Conservation (phyloP, 768 basidiomycete genomes). For the Collybiopsis confluens region DNA sequence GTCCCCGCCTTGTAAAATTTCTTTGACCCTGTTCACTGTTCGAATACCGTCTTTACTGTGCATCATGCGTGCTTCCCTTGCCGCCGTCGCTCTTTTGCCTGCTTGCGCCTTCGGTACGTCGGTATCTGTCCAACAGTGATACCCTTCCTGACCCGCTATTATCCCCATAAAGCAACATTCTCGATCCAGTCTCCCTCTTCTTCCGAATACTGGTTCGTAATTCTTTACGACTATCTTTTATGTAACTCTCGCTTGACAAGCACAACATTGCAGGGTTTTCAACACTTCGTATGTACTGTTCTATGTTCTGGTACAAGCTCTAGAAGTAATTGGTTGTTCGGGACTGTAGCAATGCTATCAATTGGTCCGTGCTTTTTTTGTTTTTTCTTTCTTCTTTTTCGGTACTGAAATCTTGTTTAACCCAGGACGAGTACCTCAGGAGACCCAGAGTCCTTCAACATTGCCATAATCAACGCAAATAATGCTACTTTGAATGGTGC, state of each 20-base stretch:
- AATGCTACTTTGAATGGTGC: conserved; percentile 1
- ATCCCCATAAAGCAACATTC: not conserved
- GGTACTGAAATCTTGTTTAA: not conserved
- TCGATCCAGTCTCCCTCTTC: not conserved
- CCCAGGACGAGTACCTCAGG: not conserved
- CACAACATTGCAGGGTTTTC: conserved; percentile 3
- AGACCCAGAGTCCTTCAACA: not conserved
- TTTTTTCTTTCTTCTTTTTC: not conserved
- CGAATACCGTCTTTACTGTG: not conserved
- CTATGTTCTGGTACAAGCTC: not conserved
- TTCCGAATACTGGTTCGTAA: not conserved
- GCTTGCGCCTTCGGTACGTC: not conserved
- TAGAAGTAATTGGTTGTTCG: not conserved
- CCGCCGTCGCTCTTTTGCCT: conserved; percentile 7
- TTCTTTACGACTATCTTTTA: too few relatives aligned
- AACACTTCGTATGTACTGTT: not conserved
- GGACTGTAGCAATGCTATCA: not conserved
- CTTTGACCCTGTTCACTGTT: too few relatives aligned
- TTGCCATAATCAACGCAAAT: not conserved
- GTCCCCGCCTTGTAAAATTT: too few relatives aligned
- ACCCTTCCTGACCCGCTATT: not conserved
- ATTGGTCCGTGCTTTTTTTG: not conserved
- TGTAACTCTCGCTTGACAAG: too few relatives aligned
- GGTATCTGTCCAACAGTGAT: not conserved
- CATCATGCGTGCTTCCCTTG: conserved; percentile 4